Percentiles rank a stretch among this genome's conserved stretches.
Conservation (phyloP, 225 moss, liverwort and hornwort genomes). For the Neckera pumila region DNA sequence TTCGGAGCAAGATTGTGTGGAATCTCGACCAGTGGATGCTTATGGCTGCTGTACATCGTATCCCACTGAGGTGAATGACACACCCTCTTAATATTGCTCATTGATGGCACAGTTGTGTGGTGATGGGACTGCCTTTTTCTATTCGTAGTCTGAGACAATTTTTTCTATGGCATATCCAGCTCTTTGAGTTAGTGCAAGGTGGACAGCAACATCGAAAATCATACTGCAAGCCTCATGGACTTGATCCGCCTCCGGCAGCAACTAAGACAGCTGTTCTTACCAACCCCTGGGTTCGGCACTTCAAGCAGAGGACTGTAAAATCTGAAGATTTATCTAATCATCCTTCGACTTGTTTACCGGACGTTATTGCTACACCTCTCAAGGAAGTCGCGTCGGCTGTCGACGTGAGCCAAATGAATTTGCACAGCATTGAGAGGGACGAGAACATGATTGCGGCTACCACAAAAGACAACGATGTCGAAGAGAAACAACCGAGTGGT, state of each 20-base stretch:
- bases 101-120: not conserved
- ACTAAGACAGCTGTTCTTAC: constrained; percentile 25
- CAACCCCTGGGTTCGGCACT: constrained; percentile 53
- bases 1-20: constrained; percentile 53
- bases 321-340: not conserved
- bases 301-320: constrained; percentile 20
- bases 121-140: not conserved
- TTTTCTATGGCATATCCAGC: constrained; percentile 1
- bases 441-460: not conserved
- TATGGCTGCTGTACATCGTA: constrained; percentile 30
- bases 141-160: not conserved
- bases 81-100: not conserved
- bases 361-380: not conserved
- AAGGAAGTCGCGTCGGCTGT: constrained; percentile 3
- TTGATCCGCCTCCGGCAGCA: constrained; percentile 17
- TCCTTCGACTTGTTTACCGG: not conserved
- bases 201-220: constrained; percentile 18
- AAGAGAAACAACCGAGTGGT: constrained; percentile 1
- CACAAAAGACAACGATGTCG: not conserved
- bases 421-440: not conserved
- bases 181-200: constrained; percentile 40
- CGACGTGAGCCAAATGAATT: not conserved
- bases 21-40: constrained; percentile 36
- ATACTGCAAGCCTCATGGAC: constrained; percentile 7
- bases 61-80: constrained; percentile 23